Conservation (phyloP, 352 stramenopile genomes). For the Phytophthora sp. region DNA sequence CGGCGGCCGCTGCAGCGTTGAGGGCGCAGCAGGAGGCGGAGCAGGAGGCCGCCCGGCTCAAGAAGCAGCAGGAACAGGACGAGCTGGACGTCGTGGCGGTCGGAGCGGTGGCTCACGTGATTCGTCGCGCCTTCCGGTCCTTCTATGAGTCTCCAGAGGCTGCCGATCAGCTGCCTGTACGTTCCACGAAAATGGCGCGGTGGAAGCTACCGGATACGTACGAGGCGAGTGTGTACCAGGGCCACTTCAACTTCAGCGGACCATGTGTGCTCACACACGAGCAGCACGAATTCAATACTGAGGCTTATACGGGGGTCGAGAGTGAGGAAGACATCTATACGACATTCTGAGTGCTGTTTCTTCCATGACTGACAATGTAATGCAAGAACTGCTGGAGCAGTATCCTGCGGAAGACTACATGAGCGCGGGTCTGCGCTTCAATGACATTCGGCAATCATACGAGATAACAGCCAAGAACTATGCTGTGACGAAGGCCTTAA, state of each 20-base stretch:
- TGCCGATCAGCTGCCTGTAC: background rate
- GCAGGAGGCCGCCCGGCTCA: conserved; percentile 2
- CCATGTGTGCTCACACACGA: background rate
- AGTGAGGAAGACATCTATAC: conserved; percentile 17
- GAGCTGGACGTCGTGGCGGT: conserved; percentile 73
- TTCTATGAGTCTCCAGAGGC: conserved; percentile 45
- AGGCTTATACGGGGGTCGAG: conserved; percentile 8
- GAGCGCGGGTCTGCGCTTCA: conserved; percentile 26
- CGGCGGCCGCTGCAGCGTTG: conserved; percentile 1
- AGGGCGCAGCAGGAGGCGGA: conserved; percentile 19
- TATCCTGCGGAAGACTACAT: conserved; percentile 27
- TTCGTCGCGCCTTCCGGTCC: conserved; percentile 69
- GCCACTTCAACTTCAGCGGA: background rate
- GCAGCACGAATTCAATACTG: background rate
- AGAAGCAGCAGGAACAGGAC: conserved; percentile 26
- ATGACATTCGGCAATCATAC: conserved; percentile 31
- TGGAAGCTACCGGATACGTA: background rate
- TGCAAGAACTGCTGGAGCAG: conserved; percentile 21
- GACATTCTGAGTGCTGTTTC: conserved; percentile 29
- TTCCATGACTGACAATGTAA: conserved; percentile 25
- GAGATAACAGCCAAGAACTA: conserved; percentile 26
- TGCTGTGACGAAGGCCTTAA: conserved; percentile 26
- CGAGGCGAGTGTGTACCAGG: background rate
- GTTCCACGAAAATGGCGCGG: background rate
- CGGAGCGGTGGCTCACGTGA: conserved; percentile 73